Evolutionary conservation across 1,139 yeast species (phyloP), one percentile per base, ranked within the genome.

Genomic region (Geotrichum europaeum): DNA sequence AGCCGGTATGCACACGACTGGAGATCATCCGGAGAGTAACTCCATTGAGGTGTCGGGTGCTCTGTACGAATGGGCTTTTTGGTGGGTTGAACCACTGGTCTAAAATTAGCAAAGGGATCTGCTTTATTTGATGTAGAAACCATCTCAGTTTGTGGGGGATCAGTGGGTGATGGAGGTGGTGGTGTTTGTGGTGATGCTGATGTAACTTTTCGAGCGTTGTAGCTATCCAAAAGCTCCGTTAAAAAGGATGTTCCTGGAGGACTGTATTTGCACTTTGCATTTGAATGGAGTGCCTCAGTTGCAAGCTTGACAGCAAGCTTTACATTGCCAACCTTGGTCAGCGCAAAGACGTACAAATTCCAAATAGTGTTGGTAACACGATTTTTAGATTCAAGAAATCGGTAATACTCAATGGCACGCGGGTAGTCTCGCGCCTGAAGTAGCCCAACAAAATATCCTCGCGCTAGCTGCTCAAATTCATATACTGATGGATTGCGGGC

Each of bases 341-440:
- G 40, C 1, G 58, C 58, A 47, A 43, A 54, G 9, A 56, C 47
- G 20, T 56, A 56, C 13, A 56, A 25, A 47, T 56, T 56, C 58
- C 58, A 56, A 10, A 51, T 30, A n/a, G 2, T 43, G 6, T 54
- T 40, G 3, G 58, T 18, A 30, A 30, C 58, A 7, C 45, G 25
- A 2, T 20, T 43, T 7, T 56, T 51, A 13, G 30, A 30, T 20
- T 51, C 51, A 10, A 56, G 51, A 10, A 13, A 18, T 10, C 22
- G 45, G 34, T 40, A 56, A 30, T 34, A 43, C 32, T 51, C 55
- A 18, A 56, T 49, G 12, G 52, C 55, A 5, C 51, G 45, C 9
- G 28, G 34, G 47, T 51, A 56, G n/a, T 56, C 54, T 10, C 58
- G 51, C 6, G 51, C 58, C n/a, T 56, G 51, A 22, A 56, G 34